Conservation (phyloP, 2,329 filamentous ascomycete genomes). For the Chaetomium globosum region DNA sequence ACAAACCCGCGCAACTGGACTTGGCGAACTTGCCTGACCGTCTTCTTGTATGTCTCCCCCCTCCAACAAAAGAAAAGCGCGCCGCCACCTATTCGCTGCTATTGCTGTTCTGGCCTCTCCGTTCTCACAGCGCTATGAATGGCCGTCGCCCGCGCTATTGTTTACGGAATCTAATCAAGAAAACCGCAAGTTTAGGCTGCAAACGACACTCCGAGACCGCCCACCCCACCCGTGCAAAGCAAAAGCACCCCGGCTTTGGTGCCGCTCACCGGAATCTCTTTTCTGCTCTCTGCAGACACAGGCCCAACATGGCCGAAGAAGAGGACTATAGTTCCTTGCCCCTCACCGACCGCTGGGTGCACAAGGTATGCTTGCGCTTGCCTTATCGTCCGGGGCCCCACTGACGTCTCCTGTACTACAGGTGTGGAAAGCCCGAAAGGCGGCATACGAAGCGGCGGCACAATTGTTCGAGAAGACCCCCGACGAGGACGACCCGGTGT, state of each 20-base stretch:
- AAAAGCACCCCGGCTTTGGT: neutral
- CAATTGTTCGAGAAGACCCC: constrained; percentile 84
- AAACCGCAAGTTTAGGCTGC: constrained; percentile 25
- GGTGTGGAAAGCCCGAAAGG: constrained; percentile 97
- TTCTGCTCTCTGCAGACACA: neutral
- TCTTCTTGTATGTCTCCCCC: constrained; percentile 22
- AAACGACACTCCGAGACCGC: constrained; percentile 18
- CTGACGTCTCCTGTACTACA: constrained; percentile 40
- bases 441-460: constrained; percentile 87
- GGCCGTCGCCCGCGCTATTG: constrained; percentile 21
- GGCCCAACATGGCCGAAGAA: constrained; percentile 72
- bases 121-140: constrained; percentile 26
- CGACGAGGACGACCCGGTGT: constrained; percentile 81
- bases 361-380: constrained; percentile 62
- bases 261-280: neutral
- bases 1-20: constrained; percentile 5
- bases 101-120: neutral
- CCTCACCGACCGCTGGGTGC: constrained; percentile 75
- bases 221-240: neutral
- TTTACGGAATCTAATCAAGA: constrained; percentile 34
- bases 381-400: neutral
- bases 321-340: constrained; percentile 82
- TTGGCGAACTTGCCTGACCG: constrained; percentile 15
- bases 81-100: neutral
- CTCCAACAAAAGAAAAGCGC: neutral